Conservation (phyloP, 768 basidiomycete genomes). For the Russula foetens region DNA sequence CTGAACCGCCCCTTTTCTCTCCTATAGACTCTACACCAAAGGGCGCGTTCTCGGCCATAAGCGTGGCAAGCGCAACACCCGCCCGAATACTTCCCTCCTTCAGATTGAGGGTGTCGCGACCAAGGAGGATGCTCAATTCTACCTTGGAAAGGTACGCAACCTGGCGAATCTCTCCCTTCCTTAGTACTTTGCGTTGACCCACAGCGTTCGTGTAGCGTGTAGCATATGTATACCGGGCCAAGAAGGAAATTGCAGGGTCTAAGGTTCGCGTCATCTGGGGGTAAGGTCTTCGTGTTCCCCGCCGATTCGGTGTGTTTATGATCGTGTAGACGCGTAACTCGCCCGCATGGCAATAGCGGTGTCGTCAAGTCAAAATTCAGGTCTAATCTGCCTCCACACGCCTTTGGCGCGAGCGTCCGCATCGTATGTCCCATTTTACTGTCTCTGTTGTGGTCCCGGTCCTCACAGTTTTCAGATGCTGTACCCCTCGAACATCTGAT, state of each 20-base stretch:
- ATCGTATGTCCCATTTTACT: conserved; percentile 49
- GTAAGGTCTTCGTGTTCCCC: conserved; percentile 40
- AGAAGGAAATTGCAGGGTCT: conserved; percentile 88
- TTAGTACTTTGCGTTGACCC: not conserved
- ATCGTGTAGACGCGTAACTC: conserved; percentile 67
- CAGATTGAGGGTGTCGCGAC: conserved; percentile 94
- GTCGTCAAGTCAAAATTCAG: conserved; percentile 97
- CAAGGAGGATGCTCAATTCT: conserved; percentile 94
- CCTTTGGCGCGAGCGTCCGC: conserved; percentile 89
- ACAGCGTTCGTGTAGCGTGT: conserved; percentile 54
- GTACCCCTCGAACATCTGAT: conserved; percentile 80
- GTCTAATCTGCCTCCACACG: conserved; percentile 88
- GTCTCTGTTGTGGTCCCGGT: not conserved
- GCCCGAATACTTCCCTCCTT: conserved; percentile 92
- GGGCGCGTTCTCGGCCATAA: conserved; percentile 98
- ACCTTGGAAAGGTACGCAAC: conserved; percentile 88
- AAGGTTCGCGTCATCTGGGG: conserved; percentile 99
- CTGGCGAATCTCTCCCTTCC: not conserved
- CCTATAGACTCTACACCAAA: conserved; percentile 85
- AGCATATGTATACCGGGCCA: conserved; percentile 97
- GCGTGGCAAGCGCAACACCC: conserved; percentile 94
- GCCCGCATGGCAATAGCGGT: conserved; percentile 90
- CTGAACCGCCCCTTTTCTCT: conserved; percentile 16
- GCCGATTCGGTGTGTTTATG: not conserved
- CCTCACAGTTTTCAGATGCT: conserved; percentile 56